A percentile compares a stretch with the other conserved stretches of the same genome.
phyloP scores from a whole-genome alignment of 225 moss, liverwort and hornwort genomes.

The Neckera pumila region DNA sequence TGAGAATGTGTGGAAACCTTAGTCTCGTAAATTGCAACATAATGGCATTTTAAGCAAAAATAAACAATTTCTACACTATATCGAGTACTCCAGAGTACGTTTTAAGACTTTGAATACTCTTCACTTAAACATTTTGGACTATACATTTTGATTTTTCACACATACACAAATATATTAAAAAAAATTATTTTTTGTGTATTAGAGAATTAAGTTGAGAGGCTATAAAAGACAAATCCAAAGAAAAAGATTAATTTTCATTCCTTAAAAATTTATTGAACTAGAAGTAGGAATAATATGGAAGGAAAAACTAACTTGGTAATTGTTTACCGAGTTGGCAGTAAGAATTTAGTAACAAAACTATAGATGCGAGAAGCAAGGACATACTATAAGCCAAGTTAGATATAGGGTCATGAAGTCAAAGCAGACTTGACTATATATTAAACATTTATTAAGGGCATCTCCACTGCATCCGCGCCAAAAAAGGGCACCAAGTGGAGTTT shows the following conservation, averaged over 20 bases:
- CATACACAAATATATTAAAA: too few relatives aligned
- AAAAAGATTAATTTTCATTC: background rate
- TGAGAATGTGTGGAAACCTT: background rate
- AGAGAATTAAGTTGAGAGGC: background rate
- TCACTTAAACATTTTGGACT: too few relatives aligned
- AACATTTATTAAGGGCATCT: too few relatives aligned
- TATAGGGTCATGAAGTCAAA: accelerated
- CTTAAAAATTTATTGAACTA: too few relatives aligned
- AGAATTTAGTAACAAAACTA: background rate
- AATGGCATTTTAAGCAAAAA: background rate
- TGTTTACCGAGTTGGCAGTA: accelerated
- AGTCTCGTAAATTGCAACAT: too few relatives aligned
- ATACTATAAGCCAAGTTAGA: accelerated
- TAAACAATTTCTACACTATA: background rate
- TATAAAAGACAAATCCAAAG: background rate
- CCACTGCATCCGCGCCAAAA: too few relatives aligned
- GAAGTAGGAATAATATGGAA: background rate
- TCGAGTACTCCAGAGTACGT: too few relatives aligned
- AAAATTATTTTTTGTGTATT: background rate
- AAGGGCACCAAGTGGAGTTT: too few relatives aligned
- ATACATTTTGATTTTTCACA: background rate
- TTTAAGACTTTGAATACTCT: background rate
- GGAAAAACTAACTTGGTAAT: too few relatives aligned
- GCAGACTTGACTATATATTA: accelerated
- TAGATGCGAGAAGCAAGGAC: accelerated